These are phyloP conservation scores for Dothidotthia symphoricarpi DNA, from an alignment of 2,329 filamentous ascomycete species.

Conservation along the genomic window DNA sequence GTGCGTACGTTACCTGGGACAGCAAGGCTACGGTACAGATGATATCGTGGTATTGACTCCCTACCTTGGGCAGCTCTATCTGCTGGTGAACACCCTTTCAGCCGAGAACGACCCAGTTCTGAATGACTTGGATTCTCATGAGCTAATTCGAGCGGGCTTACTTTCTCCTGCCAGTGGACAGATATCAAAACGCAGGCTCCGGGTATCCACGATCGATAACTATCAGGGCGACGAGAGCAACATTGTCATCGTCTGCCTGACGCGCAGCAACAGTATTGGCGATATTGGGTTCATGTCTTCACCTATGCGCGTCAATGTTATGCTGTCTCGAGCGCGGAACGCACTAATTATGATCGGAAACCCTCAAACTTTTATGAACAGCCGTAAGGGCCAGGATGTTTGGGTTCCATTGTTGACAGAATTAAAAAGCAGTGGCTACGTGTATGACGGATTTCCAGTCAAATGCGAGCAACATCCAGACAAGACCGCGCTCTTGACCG, in stretches of 20 bases:
- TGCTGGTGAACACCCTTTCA: conserved; percentile 55
- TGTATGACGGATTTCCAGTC: conserved; percentile 45
- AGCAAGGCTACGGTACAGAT: conserved; percentile 67
- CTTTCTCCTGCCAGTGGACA: conserved; percentile 55
- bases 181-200: conserved; percentile 53
- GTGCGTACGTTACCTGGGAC: conserved; percentile 64
- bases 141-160: conserved; percentile 63
- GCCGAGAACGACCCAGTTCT: conserved; percentile 62
- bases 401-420: conserved; percentile 61
- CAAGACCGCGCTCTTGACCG: conserved; percentile 47
- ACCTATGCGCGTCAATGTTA: conserved; percentile 66
- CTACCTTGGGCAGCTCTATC: conserved; percentile 66
- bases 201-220: conserved; percentile 72
- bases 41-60: conserved; percentile 69
- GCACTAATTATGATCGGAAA: conserved; percentile 70
- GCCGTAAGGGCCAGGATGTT: conserved; percentile 55
- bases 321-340: conserved; percentile 66
- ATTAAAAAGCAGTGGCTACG: conserved; percentile 50
- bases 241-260: conserved; percentile 67
- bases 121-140: conserved; percentile 66
- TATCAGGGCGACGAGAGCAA: conserved; percentile 77
- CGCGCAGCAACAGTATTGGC: conserved; percentile 60
- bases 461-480: conserved; percentile 38
- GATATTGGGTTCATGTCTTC: conserved; percentile 71
- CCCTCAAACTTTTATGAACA: conserved; percentile 62